A percentile compares a stretch with the other conserved stretches of the same genome.
Conservation (phyloP, 2,329 filamentous ascomycete species). For the Cadophora sp. region DNA sequence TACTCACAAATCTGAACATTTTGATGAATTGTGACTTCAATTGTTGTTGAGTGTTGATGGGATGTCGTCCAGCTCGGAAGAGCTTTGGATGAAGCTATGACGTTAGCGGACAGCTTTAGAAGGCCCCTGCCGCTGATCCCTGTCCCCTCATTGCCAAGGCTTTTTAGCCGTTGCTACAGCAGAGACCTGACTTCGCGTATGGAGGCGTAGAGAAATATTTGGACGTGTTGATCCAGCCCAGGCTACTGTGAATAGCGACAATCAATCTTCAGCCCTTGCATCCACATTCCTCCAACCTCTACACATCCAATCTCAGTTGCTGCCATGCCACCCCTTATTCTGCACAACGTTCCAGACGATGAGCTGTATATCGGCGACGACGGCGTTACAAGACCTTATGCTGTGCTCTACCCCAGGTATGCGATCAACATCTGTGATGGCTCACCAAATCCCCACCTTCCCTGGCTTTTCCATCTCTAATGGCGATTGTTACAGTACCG, state of each 20-base stretch:
- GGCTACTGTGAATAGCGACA: slow-evolving; percentile 7
- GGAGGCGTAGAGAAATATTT: slow-evolving; percentile 21
- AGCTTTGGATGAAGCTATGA: slow-evolving; percentile 29
- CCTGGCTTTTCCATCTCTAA: slow-evolving; percentile 15
- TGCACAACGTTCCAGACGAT: slow-evolving; percentile 73
- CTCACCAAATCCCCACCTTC: slow-evolving; percentile 3
- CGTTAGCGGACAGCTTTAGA: slow-evolving; percentile 21
- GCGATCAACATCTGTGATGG: slow-evolving; percentile 37
- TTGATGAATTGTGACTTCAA: slow-evolving; percentile 27
- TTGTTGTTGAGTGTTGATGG: slow-evolving; percentile 18
- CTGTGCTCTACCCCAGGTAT: slow-evolving; percentile 70
- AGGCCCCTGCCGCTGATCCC: slow-evolving; percentile 3
- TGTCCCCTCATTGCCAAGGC: not conserved
- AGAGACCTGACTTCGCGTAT: slow-evolving; percentile 24
- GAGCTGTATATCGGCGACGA: slow-evolving; percentile 71
- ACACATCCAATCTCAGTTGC: slow-evolving; percentile 9
- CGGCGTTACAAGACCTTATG: slow-evolving; percentile 69
- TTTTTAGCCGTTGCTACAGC: slow-evolving; percentile 8
- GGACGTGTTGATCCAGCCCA: slow-evolving; percentile 7
- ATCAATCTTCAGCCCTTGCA: slow-evolving; percentile 1
- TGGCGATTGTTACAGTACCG: slow-evolving; percentile 51
- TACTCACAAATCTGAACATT: slow-evolving; percentile 47
- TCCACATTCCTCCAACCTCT: not conserved
- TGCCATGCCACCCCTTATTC: slow-evolving; percentile 67
- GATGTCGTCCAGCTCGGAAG: slow-evolving; percentile 25